Evolutionary conservation across 306 rosid species (phyloP), one percentile per base, ranked within the genome.

Genomic region (Crotalaria pallida): DNA sequence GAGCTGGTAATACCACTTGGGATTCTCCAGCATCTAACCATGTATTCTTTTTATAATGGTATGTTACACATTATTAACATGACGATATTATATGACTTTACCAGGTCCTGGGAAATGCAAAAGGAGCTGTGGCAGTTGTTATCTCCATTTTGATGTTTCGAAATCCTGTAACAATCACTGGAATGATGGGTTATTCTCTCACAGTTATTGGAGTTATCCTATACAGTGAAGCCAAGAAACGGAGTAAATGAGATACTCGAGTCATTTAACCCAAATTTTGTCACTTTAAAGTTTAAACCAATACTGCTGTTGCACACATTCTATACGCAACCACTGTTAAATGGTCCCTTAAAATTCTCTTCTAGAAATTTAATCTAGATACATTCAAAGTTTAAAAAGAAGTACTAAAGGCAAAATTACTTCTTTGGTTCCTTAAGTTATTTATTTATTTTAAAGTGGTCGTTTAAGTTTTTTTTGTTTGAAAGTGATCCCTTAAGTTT

Each of bases 51-150:
- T 36, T 10, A 16, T 53, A 4, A 7, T 3, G 67, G 48, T 22
- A 26, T n/a, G n/a, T 5, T 55, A 15, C 49, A 58, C 40, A 49
- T 63, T 6, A 5, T 27, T 57, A 44, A 71, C 79, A 24, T 60
- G 48, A 59, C 33, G 7, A 13, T 17, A 45, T 36, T 13, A 56
- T 13, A 56, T 21, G 58, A 21, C 24, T 48, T 43, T 62, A 12
- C 1, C 83, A 83, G 92, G 89, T 87, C 8, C 73, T 86, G 38
- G 91, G 95, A 69, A 83, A 88, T 75, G 93, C 90, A 26, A 88
- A 85, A 65, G 90, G 90, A 10, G 90, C 88, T 3, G 88, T 85
- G 57, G 90, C 89, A 26, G 95, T 88, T 36, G 89, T 85, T 27
- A 71, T 88, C 58, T 88, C 95, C 22, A 80, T 88, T 50, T 66